Base-by-base conservation (phyloP, 2,329 filamentous ascomycete species). In the Clathrospora elynae region DNA sequence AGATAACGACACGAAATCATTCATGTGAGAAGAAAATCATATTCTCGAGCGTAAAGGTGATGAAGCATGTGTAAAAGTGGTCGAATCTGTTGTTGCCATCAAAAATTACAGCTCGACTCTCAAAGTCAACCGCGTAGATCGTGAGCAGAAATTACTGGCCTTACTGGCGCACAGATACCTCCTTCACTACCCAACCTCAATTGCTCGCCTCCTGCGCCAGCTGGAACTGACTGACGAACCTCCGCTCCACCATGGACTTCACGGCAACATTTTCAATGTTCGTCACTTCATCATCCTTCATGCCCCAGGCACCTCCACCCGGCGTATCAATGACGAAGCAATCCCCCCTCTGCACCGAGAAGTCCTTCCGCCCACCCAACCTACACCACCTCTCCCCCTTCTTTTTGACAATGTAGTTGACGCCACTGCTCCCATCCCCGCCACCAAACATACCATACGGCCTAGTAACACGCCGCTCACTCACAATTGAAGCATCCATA, bases 381-480 rank as follows among this genome's bases (percentile, higher is more conserved):
- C 41, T 43, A 20, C 41, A 46, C 42, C 33, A 45, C n/a, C 50
- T 26, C 9, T 26, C 32, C 17, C 48, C 51, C 22, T 57, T 49
- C 24, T 46, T 52, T 35, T 51, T 54, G 1, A 46, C 45, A 14
- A 61, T 44, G 25, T 53, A 66, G 7, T 70, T 68, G 16, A 59
- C 42, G 1, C 66, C 67, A 16, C 47, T 40, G 11, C 50, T 38
- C 1, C 62, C 66, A 22, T 57, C 46, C 12, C 49, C 49, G 6
- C 66, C 67, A 4, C 66, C 62, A 6, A 52, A 29, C 50, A 69
- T 55, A 4, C 67, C 67, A 42, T 68, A 69, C 1, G 66, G 66
- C n/a, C 55, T 49, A 2, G 52, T 57, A 1, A 64, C 64, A 33
- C 67, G 42, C 2, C 67, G 37, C 43, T 70, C 66, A 13, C 55